These are phyloP conservation scores for Bipolaris cookei DNA, from an alignment of 2,329 filamentous ascomycete genomes.

Conservation along the genomic window DNA sequence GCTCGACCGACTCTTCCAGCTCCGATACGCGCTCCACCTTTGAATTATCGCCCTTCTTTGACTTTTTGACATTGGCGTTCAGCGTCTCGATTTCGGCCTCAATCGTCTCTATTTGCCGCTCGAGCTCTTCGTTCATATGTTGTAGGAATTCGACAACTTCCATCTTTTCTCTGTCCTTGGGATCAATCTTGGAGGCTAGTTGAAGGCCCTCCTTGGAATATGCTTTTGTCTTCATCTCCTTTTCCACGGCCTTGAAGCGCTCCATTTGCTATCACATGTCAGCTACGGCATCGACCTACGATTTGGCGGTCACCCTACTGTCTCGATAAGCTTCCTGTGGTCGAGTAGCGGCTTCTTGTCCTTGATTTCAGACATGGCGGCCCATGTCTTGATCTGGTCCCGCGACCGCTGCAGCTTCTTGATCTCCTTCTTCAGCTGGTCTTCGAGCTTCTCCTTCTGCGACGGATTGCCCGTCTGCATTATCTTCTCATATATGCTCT, in stretches of 20 bases:
- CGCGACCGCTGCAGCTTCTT: constrained; percentile 98
- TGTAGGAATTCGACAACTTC: constrained; percentile 87
- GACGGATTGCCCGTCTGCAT: constrained; percentile 88
- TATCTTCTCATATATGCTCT: constrained; percentile 97
- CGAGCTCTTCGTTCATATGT: constrained; percentile 87
- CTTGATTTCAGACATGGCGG: constrained; percentile 97
- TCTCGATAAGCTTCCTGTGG: constrained; percentile 95
- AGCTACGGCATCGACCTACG: constrained; percentile 30
- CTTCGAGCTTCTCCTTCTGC: constrained; percentile 97
- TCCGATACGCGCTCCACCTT: constrained; percentile 89
- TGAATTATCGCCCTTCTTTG: constrained; percentile 77
- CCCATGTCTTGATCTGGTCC: constrained; percentile 99
- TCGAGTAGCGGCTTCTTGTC: constrained; percentile 96
- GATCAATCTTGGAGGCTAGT: constrained; percentile 89
- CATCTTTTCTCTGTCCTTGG: constrained; percentile 94
- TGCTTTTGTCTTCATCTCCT: constrained; percentile 99
- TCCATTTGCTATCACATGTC: constrained; percentile 84
- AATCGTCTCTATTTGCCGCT: constrained; percentile 88
- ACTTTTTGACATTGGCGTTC: constrained; percentile 91
- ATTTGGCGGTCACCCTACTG: constrained; percentile 63
- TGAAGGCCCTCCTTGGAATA: constrained; percentile 98
- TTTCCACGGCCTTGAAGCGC: constrained; percentile 99
- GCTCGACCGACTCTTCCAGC: constrained; percentile 82
- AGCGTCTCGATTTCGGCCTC: constrained; percentile 89
- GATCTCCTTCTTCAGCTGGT: constrained; percentile 98